A percentile compares a stretch with the other conserved stretches of the same genome.
Conservation (phyloP, 2,329 filamentous ascomycete genomes). For the Ampelomyces quisqualis region DNA sequence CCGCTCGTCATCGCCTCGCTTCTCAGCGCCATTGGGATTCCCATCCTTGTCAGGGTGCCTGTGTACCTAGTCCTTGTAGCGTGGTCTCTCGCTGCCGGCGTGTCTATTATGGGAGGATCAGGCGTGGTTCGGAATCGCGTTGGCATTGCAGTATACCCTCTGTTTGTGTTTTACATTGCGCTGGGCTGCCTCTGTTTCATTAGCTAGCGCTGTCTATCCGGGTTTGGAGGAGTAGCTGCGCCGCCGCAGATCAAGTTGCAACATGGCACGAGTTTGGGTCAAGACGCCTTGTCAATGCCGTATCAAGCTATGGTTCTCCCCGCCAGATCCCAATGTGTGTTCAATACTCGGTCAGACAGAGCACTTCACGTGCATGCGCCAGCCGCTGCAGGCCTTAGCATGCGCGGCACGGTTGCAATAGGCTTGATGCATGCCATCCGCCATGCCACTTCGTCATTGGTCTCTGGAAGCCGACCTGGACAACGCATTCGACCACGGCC, state of each 20-base stretch:
- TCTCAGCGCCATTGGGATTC: constrained; percentile 78
- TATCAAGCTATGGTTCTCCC: too few species aligned
- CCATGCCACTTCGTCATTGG: constrained; percentile 29
- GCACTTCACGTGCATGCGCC: constrained; percentile 11
- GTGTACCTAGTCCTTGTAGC: constrained; percentile 84
- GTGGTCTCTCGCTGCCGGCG: constrained; percentile 92
- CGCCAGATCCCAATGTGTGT: too few species aligned
- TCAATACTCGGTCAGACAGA: too few species aligned
- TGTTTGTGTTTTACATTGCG: constrained; percentile 92
- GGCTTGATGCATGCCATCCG: constrained; percentile 22
- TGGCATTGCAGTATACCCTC: constrained; percentile 87
- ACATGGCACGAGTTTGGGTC: constrained; percentile 11
- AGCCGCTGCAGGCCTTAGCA: constrained; percentile 10
- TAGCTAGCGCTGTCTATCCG: constrained; percentile 59
- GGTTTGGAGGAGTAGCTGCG: constrained; percentile 10
- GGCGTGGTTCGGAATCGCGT: constrained; percentile 95
- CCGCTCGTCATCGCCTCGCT: constrained; percentile 90
- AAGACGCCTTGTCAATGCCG: not conserved
- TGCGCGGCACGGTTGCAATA: constrained; percentile 22
- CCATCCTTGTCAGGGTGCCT: constrained; percentile 79
- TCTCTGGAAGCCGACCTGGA: constrained; percentile 20
- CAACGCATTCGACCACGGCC: constrained; percentile 26
- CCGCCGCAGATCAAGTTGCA: constrained; percentile 1
- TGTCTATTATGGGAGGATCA: constrained; percentile 93
- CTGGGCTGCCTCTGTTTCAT: constrained; percentile 96